These are phyloP conservation scores for Amauroascus niger DNA, from an alignment of 2,329 filamentous ascomycete species.

Conservation along the genomic window DNA sequence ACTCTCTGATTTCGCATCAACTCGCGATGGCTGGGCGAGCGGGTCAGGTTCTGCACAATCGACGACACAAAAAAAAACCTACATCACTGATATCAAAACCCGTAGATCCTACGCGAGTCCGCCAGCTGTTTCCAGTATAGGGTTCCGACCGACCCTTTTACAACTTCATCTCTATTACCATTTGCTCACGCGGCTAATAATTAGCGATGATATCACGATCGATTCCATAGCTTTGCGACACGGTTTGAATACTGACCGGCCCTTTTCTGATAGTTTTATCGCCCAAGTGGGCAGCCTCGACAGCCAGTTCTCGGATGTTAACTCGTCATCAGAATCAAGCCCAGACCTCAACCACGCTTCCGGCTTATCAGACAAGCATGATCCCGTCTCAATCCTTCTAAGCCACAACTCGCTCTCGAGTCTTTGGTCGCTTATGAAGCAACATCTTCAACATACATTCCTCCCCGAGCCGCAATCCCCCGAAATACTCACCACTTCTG, in stretches of 20 bases:
- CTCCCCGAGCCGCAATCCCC: conserved; percentile 21
- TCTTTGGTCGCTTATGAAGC: conserved; percentile 56
- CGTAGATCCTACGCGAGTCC: conserved; percentile 42
- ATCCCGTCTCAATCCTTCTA: conserved; percentile 44
- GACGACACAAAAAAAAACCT: conserved; percentile 38
- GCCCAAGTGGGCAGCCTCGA: conserved; percentile 62
- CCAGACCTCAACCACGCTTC: conserved; percentile 16
- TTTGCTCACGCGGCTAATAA: conserved; percentile 63
- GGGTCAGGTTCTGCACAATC: not conserved
- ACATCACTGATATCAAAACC: conserved; percentile 84
- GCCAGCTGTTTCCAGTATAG: conserved; percentile 50
- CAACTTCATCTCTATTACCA: conserved; percentile 86
- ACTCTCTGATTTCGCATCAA: conserved; percentile 26
- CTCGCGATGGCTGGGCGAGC: conserved; percentile 15
- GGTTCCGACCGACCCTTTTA: conserved; percentile 65
- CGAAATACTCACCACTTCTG: conserved; percentile 20
- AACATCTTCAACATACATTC: conserved; percentile 48
- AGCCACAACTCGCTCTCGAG: conserved; percentile 50
- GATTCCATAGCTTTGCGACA: conserved; percentile 61
- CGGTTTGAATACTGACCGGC: conserved; percentile 50
- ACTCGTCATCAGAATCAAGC: conserved; percentile 26
- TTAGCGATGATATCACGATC: conserved; percentile 60
- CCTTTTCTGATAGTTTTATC: conserved; percentile 72
- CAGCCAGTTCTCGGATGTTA: conserved; percentile 51
- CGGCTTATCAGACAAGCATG: conserved; percentile 30